A percentile compares a stretch with the other conserved stretches of the same genome.
phyloP scores from a whole-genome alignment of 2,329 filamentous ascomycete species.

The Cladosporium sp. region DNA sequence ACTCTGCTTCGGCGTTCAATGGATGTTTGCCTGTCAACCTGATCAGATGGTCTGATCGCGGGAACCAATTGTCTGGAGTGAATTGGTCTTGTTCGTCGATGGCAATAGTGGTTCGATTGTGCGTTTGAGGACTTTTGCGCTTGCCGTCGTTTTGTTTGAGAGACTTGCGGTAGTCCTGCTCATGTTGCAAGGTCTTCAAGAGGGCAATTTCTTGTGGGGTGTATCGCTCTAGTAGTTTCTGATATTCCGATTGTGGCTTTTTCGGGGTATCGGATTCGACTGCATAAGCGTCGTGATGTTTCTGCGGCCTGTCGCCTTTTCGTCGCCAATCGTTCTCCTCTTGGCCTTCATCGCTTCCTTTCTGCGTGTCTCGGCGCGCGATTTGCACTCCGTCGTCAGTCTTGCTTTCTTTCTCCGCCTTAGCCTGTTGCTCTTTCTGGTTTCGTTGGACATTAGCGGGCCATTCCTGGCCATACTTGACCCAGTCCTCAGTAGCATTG shows the following conservation, averaged over 20 bases:
- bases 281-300: slow-evolving; percentile 42
- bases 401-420: slow-evolving; percentile 27
- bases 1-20: slow-evolving; percentile 51
- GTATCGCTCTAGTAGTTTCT: slow-evolving; percentile 41
- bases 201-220: slow-evolving; percentile 46
- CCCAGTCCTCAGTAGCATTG: slow-evolving; percentile 50
- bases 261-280: slow-evolving; percentile 26
- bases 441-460: slow-evolving; percentile 47
- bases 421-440: slow-evolving; percentile 35
- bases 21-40: slow-evolving; percentile 56
- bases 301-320: slow-evolving; percentile 34
- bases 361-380: slow-evolving; percentile 21
- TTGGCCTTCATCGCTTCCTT: slow-evolving; percentile 23
- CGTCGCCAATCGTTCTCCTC: slow-evolving; percentile 34
- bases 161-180: slow-evolving; percentile 44
- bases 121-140: slow-evolving; percentile 38
- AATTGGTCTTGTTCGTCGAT: slow-evolving; percentile 55
- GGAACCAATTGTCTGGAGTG: slow-evolving; percentile 56
- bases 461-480: slow-evolving; percentile 52
- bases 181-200: slow-evolving; percentile 44
- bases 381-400: slow-evolving; percentile 1
- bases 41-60: slow-evolving; percentile 48
- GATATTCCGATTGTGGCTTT: slow-evolving; percentile 25
- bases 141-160: slow-evolving; percentile 49
- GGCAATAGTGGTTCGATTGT: slow-evolving; percentile 35